These are phyloP conservation scores for Aspergillus tamarii DNA, from an alignment of 2,329 filamentous ascomycete genomes.

Conservation along the genomic window DNA sequence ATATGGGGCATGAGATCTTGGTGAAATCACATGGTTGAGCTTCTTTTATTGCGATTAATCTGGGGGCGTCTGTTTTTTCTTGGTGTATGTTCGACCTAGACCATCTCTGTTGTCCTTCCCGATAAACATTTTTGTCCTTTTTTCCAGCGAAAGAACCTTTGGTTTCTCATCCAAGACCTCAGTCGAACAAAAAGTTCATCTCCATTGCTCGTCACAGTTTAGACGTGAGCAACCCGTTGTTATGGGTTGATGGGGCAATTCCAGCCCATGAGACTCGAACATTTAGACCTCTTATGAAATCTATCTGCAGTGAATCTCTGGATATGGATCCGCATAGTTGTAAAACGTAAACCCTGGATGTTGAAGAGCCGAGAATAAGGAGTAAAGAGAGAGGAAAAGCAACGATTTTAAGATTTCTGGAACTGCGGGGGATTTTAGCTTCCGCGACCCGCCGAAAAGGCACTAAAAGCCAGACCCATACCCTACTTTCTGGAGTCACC, in stretches of 20 bases:
- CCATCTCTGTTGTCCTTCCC: background rate
- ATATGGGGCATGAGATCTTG: slow-evolving; percentile 8
- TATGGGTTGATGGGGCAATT: background rate
- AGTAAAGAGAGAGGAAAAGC: background rate
- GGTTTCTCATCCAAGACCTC: background rate
- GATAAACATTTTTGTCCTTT: background rate
- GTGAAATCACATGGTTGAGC: slow-evolving; percentile 15
- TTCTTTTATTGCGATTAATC: background rate
- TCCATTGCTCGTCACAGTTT: background rate
- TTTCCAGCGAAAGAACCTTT: background rate
- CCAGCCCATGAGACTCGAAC: background rate
- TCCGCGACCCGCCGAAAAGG: slow-evolving; percentile 1
- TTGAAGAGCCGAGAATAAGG: too few species aligned
- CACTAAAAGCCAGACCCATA: background rate
- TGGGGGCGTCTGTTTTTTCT: background rate
- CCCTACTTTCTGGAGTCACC: background rate
- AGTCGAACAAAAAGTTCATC: background rate
- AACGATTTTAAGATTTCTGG: background rate
- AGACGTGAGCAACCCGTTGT: background rate
- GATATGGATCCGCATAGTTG: background rate
- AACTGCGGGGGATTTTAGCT: slow-evolving; percentile 3
- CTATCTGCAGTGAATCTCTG: background rate
- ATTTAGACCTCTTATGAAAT: background rate
- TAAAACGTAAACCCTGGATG: background rate
- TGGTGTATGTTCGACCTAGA: background rate